Base-by-base conservation (phyloP, 768 basidiomycete genomes). In the Termitomyces sp. region DNA sequence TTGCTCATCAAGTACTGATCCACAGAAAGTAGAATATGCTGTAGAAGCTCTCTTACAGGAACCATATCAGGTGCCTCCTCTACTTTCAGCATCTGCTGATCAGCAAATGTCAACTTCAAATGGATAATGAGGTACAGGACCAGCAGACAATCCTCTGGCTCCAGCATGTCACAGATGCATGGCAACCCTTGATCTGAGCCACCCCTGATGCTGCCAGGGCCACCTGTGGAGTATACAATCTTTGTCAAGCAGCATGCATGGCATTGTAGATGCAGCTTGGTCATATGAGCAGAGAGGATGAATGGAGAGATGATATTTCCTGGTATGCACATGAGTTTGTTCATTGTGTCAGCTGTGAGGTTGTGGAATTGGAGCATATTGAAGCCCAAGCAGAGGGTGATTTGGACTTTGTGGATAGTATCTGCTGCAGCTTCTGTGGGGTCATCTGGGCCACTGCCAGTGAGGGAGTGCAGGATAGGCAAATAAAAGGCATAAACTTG, bases 11-110 rank as follows among this genome's bases (percentile, higher is more conserved):
- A 78, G 67, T 94, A 88, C 71, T 96, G 79, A 71, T 99, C 97
- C 5, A 86, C 86, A 30, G 92, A 95, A 26, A 99, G 78, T 50
- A 96, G 81, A 82, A 99, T 94, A 69, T 98, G 97, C 49, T 95
- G 76, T 8, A 97, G 97, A 40, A 99, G 78, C 69, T 99, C 97
- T 80, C 97, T 97, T 24, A 98, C 95, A 0, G 97, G 97, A 1
- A 99, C 97, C 93, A 98, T 97, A 71, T 99, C 97, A 0, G 97
- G 97, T 18, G 96, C 95, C 72, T 99, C 97, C 72, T 99, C 97
- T 13, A 99, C 82, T 70, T 99, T 99, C 65, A 99, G 81, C 12
- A 85, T 91, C 73, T 99, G 97, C 64, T 97, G 95, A 69, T 99
- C 97, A 8, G 95, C 89, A 68, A 98, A 99, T 5, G 84, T 80